Conservation (phyloP, 192 early-diverging fungal genomes). For the Backusella luteola region DNA sequence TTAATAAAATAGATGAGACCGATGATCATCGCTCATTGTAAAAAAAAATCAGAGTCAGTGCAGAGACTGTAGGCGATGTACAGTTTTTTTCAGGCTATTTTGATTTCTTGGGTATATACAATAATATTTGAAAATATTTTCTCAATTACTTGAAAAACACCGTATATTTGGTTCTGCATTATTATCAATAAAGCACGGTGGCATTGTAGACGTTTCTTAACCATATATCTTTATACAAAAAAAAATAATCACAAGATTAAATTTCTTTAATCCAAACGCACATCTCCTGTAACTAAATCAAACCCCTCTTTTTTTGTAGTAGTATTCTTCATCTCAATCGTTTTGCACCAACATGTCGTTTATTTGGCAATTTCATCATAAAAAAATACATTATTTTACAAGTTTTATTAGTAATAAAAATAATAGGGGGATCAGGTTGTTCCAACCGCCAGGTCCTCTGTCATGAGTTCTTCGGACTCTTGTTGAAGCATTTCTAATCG, state of each 20-base stretch:
- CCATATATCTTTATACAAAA: no score
- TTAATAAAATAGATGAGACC: not conserved
- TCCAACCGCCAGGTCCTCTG: slow-evolving; percentile 16
- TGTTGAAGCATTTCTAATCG: slow-evolving; percentile 21
- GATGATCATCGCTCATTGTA: not conserved
- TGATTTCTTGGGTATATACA: no score
- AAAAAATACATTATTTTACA: slow-evolving; percentile 9
- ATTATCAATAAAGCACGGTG: no score
- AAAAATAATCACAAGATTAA: no score
- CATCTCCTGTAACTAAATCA: no score
- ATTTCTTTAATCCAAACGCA: no score
- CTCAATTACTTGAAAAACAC: no score
- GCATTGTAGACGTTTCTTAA: no score
- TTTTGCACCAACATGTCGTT: not conserved
- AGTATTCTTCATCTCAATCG: not conserved
- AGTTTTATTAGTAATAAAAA: slow-evolving; percentile 1
- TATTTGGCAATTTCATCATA: not conserved
- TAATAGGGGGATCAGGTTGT: not conserved
- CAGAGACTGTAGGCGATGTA: no score
- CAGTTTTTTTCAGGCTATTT: no score
- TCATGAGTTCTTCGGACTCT: slow-evolving; percentile 16
- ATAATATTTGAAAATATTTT: no score
- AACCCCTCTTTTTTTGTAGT: not conserved
- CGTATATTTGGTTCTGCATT: no score
- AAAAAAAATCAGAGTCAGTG: not conserved